Base-by-base conservation (phyloP, 2,329 filamentous ascomycete species). In the Shiraia bambusicola region DNA sequence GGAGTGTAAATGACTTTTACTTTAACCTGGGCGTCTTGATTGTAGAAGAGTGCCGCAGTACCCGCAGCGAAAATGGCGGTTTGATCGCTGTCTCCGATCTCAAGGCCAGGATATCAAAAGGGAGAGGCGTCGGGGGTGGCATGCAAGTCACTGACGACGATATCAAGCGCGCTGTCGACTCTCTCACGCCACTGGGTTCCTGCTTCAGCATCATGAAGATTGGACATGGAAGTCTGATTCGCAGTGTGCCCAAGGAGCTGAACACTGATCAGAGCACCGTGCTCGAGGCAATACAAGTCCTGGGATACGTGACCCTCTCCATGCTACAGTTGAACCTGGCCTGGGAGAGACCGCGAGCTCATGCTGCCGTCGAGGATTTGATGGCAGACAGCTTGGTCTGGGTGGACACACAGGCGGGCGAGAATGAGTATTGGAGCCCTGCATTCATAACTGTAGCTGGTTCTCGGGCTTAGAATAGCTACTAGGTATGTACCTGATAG, bases 1-100 rank as follows among this genome's bases (percentile, higher is more conserved):
- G 87, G 45, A 90, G 84, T 58, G 91, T 98, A 56, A 95, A 96
- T 66, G 93, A 98, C 69, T 98, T 98, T 66, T 98, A 97, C 73
- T 97, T 97, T 69, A 92, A 95, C 74, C 82, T 98, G 32, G 93
- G 90, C 1, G 92, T 97, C n/a, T 80, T 88, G 35, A 87, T 97
- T 1, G 93, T 98, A 5, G 92, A 97, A 69, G 83, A 96, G 6
- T 98, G 93, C 65, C 79, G 89, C 5, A 82, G 85, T 37, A 96
- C 90, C 31, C 78, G 93, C 37, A 82, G 81, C 3, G 92, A 96
- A 71, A 98, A 98, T 66, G 93, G 93, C 6, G 93, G 93, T 0
- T 75, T 98, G 59, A 88, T 98, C 38, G 87, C 87, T 9, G 79
- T 97, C 13, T 76, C 80, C 31, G 92, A 97, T 69, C 83, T 95